Evolutionary conservation across 2,329 filamentous ascomycete genomes (phyloP), one percentile per base, ranked within the genome.

Genomic region (Penicillium sp.): DNA sequence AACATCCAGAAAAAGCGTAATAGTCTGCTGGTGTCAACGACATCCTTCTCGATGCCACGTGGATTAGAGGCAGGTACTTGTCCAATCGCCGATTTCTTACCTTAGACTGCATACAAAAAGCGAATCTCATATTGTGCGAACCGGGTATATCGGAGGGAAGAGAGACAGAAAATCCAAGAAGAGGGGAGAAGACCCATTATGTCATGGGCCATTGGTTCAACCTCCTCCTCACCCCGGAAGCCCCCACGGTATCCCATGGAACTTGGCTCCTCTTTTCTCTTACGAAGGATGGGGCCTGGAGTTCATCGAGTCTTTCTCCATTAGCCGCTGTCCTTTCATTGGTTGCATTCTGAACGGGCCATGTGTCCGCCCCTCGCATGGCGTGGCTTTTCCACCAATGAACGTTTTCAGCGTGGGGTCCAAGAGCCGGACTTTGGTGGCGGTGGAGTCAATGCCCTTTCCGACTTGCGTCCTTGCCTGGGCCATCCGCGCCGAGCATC

Each of bases 301-400:
- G 55, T 52, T 45, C 47, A 53, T 33, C 11, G 49, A 48, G 48
- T 27, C 26, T 37, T 43, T 33, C 49, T 22, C 50, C 46, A 14
- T 48, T 43, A 49, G 54, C 53, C 55, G 33, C 49, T 35, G 48
- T 13, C 33, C 37, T 16, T 8, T 26, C 27, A 66, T 66, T 66
- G 63, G 63, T 11, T 41, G 22, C 44, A 53, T 51, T 57, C 61
- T n/a, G 31, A 37, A 64, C 61, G 60, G 64, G 58, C 64, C 64
- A 66, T 65, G 63, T 63, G 58, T 63, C 63, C 62, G 55, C 62
- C 63, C 64, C 64, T 66, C 64, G 64, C 63, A 65, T 66, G 64
- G 64, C 59, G 61, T 63, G 22, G 26, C 48, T 31, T 13, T 50
- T 48, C 48, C 31, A 44, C 64, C 64, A 66, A 66, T 66, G 39